phyloP scores from a whole-genome alignment of 2,329 filamentous ascomycete species.

The Pestalotiopsis sp. region DNA sequence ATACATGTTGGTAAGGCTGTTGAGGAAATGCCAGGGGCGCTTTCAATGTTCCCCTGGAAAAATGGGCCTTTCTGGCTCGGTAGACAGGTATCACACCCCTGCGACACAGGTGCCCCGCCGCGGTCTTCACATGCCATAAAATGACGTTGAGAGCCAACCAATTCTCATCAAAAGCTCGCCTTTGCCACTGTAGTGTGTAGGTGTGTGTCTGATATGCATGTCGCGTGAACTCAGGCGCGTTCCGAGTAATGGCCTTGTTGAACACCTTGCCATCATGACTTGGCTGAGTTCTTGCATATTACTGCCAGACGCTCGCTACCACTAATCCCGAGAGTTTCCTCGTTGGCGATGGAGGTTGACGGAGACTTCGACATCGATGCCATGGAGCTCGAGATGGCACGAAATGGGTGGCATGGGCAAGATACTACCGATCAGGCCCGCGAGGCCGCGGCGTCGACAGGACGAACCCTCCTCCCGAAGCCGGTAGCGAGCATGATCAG shows the following conservation, averaged over 20 bases:
- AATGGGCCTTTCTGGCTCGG: no score
- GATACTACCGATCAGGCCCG: background rate
- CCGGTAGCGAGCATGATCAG: constrained; percentile 63
- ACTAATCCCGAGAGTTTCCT: background rate
- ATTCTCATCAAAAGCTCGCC: background rate
- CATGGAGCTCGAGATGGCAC: background rate
- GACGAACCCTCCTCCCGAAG: constrained; percentile 57
- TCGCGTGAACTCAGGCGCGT: constrained; percentile 1
- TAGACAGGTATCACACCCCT: background rate
- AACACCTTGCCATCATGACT: background rate
- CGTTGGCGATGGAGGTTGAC: constrained; percentile 3
- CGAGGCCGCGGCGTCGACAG: constrained; percentile 20
- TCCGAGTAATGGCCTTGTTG: background rate
- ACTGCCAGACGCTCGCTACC: background rate
- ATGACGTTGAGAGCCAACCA: constrained; percentile 11
- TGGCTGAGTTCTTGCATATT: background rate
- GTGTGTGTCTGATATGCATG: background rate
- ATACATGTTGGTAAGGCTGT: no score
- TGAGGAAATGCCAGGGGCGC: no score
- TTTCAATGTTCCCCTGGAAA: no score
- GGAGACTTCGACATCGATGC: background rate
- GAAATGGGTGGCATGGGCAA: background rate
- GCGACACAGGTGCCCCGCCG: background rate
- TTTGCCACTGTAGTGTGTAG: background rate
- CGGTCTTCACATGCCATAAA: constrained; percentile 3